Conservation (phyloP, 176 grass and related monocot genomes). For the Musa beccarii region DNA sequence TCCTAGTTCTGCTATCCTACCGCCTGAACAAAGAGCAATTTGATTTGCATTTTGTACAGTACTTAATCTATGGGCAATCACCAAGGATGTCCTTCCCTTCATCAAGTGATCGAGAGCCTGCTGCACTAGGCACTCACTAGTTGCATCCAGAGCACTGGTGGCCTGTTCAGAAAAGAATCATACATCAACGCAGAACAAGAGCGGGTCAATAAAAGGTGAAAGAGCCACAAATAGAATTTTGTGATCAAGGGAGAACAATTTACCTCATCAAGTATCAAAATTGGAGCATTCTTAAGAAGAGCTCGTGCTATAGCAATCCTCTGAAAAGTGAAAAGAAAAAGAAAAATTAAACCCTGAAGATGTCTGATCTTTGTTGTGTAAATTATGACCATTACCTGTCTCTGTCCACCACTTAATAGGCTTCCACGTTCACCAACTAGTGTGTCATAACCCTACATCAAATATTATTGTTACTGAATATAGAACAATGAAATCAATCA, state of each 20-base stretch:
- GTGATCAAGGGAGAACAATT: conserved; percentile 4
- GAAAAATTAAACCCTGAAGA: conserved; percentile 6
- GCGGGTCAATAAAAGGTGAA: background rate
- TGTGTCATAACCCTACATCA: conserved; percentile 68
- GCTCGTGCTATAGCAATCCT: conserved; percentile 89
- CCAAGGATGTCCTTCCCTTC: conserved; percentile 83
- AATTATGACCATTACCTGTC: conserved; percentile 53
- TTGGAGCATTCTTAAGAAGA: conserved; percentile 83
- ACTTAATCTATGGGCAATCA: conserved; percentile 87
- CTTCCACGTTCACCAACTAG: conserved; percentile 84
- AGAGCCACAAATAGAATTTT: background rate
- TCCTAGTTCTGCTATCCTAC: conserved; percentile 59
- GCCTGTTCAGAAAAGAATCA: conserved; percentile 39
- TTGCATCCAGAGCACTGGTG: conserved; percentile 83
- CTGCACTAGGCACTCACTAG: conserved; percentile 78
- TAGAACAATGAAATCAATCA: background rate
- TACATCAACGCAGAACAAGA: background rate
- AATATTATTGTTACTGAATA: background rate
- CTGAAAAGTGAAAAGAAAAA: conserved; percentile 33
- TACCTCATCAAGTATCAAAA: conserved; percentile 99
- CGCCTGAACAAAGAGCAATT: conserved; percentile 73
- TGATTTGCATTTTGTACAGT: conserved; percentile 78
- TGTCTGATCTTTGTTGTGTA: background rate
- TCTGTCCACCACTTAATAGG: conserved; percentile 91
- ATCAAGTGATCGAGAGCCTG: conserved; percentile 79